Percentiles rank a stretch among this genome's conserved stretches.
Evolutionary conservation across 441 rosid genomes (phyloP).

Genomic region (Pelargonium cotyledonis): DNA sequence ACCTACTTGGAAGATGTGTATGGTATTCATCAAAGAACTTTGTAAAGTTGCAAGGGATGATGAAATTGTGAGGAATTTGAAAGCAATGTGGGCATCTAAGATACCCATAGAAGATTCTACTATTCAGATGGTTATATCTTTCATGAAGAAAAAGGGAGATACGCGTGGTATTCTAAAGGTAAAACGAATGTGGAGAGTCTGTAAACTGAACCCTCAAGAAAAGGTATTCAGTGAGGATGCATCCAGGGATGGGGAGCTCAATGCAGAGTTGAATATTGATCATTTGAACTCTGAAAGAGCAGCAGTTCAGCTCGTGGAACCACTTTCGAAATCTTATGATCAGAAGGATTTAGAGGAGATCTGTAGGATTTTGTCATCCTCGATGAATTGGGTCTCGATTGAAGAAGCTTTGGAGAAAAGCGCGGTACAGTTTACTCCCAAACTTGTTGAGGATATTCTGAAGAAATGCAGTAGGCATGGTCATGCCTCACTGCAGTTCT

Average conservation of each 20-base stretch:
- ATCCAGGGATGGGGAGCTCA: conserved; percentile 13
- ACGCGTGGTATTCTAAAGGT: conserved; percentile 38
- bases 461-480: conserved; percentile 42
- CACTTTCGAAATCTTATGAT: conserved; percentile 28
- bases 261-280: conserved; percentile 18
- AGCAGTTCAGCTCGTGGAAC: conserved; percentile 18
- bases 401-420: conserved; percentile 51
- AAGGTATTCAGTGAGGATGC: conserved; percentile 19
- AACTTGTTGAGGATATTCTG: conserved; percentile 50
- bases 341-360: conserved; percentile 42
- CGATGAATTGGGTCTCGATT: conserved; percentile 28
- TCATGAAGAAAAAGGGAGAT: conserved; percentile 58
- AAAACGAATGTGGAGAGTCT: conserved; percentile 39
- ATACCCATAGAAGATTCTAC: conserved; percentile 39
- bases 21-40: conserved; percentile 58
- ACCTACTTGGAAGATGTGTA: conserved; percentile 52
- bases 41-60: conserved; percentile 45
- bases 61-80: conserved; percentile 47
- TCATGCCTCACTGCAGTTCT: conserved; percentile 49
- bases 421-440: conserved; percentile 45
- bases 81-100: conserved; percentile 48
- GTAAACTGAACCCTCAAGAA: conserved; percentile 21
- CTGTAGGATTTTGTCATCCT: conserved; percentile 7
- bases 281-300: conserved; percentile 16
- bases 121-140: conserved; percentile 45